Evolutionary conservation across 495 filamentous ascomycete genomes (phyloP).

Genomic region (Penicillium herquei): DNA sequence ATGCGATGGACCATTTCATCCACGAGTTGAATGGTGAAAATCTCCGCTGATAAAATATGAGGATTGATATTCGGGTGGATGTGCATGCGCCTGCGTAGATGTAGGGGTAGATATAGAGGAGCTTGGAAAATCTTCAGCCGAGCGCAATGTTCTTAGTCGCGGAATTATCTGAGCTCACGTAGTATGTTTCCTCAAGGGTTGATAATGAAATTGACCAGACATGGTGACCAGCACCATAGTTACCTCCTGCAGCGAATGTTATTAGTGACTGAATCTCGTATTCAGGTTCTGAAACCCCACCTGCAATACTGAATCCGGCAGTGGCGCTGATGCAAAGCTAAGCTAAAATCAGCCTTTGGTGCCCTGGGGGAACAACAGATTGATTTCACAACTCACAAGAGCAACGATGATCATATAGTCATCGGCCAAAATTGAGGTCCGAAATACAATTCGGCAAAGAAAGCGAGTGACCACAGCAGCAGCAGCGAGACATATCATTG

Average conservation of each 20-base stretch:
- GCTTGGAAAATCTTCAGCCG: slow-evolving; percentile 6
- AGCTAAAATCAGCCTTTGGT: background rate
- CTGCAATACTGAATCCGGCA: slow-evolving; percentile 27
- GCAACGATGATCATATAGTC: slow-evolving; percentile 35
- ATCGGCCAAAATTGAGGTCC: slow-evolving; percentile 29
- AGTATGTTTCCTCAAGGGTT: slow-evolving; percentile 17
- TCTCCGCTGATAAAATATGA: slow-evolving; percentile 33
- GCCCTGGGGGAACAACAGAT: background rate
- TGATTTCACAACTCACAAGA: slow-evolving; percentile 16
- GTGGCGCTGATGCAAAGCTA: slow-evolving; percentile 13
- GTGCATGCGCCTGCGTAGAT: slow-evolving; percentile 33
- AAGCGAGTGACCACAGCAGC: slow-evolving; percentile 33
- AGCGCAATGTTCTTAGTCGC: background rate
- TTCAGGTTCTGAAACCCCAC: slow-evolving; percentile 3
- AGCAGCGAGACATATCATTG: slow-evolving; percentile 29
- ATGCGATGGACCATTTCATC: slow-evolving; percentile 12
- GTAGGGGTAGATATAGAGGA: slow-evolving; percentile 32
- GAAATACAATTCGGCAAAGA: slow-evolving; percentile 22
- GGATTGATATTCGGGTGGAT: slow-evolving; percentile 35
- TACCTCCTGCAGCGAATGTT: slow-evolving; percentile 14
- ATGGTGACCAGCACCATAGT: slow-evolving; percentile 26
- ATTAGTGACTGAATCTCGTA: background rate
- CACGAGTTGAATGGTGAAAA: slow-evolving; percentile 24
- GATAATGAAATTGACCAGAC: slow-evolving; percentile 25
- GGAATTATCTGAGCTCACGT: slow-evolving; percentile 2